These are phyloP conservation scores for Monosporozyma siamensis DNA, from an alignment of 805 yeast genomes.

Conservation along the genomic window DNA sequence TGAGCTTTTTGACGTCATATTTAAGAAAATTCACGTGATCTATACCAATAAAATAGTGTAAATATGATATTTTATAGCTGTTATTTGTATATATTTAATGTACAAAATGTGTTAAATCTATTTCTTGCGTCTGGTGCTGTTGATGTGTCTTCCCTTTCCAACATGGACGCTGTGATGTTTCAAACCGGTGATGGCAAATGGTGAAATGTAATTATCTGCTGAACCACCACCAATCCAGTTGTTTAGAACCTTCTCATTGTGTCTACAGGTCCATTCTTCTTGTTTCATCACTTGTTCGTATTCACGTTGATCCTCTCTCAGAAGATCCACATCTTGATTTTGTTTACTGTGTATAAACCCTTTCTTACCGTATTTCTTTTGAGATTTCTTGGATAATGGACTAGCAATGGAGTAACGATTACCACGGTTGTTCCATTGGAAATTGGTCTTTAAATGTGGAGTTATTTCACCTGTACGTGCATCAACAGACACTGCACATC, in stretches of 20 bases:
- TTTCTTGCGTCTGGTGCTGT: slow-evolving; percentile 42
- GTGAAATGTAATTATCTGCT: slow-evolving; percentile 78
- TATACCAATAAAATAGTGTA: too few relatives aligned
- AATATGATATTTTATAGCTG: too few relatives aligned
- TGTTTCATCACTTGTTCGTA: slow-evolving; percentile 80
- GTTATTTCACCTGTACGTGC: slow-evolving; percentile 69
- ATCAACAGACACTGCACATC: slow-evolving; percentile 85
- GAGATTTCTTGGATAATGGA: slow-evolving; percentile 76
- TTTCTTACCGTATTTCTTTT: slow-evolving; percentile 64
- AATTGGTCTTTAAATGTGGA: slow-evolving; percentile 82
- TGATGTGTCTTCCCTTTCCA: slow-evolving; percentile 79
- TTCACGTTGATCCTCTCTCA: slow-evolving; percentile 92
- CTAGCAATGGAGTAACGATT: slow-evolving; percentile 71
- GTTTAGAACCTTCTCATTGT: slow-evolving; percentile 74
- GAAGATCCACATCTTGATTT: slow-evolving; percentile 26
- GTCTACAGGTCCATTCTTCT: slow-evolving; percentile 77
- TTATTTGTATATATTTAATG: too few relatives aligned
- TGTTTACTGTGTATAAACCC: slow-evolving; percentile 69
- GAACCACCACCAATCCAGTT: slow-evolving; percentile 85
- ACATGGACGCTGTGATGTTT: slow-evolving; percentile 61
- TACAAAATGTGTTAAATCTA: not conserved
- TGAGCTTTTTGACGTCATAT: slow-evolving; percentile 1
- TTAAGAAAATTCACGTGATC: too few relatives aligned
- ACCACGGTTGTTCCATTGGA: slow-evolving; percentile 91
- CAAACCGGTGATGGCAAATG: slow-evolving; percentile 64